Evolutionary conservation across 176 grass and related monocot species (phyloP), one percentile per base, ranked within the genome.

Genomic region (Saccharum officinarum): DNA sequence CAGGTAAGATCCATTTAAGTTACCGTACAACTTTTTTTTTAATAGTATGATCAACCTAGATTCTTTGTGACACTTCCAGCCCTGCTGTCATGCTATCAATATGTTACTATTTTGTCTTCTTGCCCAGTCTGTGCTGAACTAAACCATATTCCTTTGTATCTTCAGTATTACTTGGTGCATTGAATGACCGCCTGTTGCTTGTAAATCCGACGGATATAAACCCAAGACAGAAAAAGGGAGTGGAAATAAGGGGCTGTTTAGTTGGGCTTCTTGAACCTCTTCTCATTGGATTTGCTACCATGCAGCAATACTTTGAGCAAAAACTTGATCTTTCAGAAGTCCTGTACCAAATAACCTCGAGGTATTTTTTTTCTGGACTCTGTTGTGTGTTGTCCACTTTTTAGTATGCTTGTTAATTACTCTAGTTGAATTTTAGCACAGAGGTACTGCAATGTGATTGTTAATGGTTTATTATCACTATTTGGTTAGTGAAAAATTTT

Each of bases 231-330:
- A 98, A 98, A 94, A 98, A 92, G 71, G 92, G 86, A 34, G 86
- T 96, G 84, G 97, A 98, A 92, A 89, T 98, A 86, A 92, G 71
- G 59, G 94, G 90, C 79, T 98, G 97, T 88, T 94, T 95, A 83
- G 78, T 98, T 64, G 97, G 97, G 80, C 90, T 98, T 84, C 97
- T 99, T 82, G 97, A 99, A 83, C 97, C 97, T 81, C 89, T 96
- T 69, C 92, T 99, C 67, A 96, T 99, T 86, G 97, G 97, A 52
- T 99, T 99, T 92, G 86, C 97, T 78, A 99, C 97, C 23, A 96
- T 99, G 97, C 97, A 99, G 73, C 97, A 99, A 89, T 86, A 92
- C 23, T 99, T 96, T 77, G 92, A 95, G 81, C 97, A 96, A 91
- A 99, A 99, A 87, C 80, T 99, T 88, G 93, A 99, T 90, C 89